Conservation (phyloP, 2,329 filamentous ascomycete species). For the Curvularia sp. region DNA sequence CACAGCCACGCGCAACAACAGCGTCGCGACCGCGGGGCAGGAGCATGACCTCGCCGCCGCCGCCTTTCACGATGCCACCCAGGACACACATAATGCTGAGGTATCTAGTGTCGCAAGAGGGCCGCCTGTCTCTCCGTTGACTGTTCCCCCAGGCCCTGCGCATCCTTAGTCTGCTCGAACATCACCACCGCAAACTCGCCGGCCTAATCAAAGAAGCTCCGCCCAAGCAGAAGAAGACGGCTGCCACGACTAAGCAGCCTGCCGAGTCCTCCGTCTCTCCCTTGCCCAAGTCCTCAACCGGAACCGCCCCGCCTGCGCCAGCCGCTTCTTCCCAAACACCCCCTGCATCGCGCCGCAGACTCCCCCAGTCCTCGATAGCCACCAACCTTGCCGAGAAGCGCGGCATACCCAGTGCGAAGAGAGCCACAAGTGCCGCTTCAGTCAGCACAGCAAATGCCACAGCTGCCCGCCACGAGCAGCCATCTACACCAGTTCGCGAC, state of each 20-base stretch:
- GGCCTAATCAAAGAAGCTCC: conserved; percentile 76
- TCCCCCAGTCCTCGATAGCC: conserved; percentile 79
- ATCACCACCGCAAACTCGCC: conserved; percentile 85
- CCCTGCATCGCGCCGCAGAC: conserved; percentile 54
- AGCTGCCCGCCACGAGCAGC: conserved; percentile 57
- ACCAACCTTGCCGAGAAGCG: conserved; percentile 86
- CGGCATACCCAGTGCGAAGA: conserved; percentile 68
- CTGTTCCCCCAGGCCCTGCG: conserved; percentile 69
- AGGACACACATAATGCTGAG: conserved; percentile 69
- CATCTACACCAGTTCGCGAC: conserved; percentile 43
- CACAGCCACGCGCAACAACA: conserved; percentile 69
- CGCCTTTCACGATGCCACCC: conserved; percentile 85
- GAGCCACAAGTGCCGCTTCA: conserved; percentile 73
- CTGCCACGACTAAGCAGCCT: conserved; percentile 15
- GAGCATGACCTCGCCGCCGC: conserved; percentile 88
- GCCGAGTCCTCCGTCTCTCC: conserved; percentile 25
- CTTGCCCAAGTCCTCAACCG: conserved; percentile 28
- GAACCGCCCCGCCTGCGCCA: conserved; percentile 45
- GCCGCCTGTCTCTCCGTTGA: not conserved
- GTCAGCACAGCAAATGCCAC: conserved; percentile 76
- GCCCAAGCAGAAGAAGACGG: conserved; percentile 39
- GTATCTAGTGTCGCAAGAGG: conserved; percentile 43
- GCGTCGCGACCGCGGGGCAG: conserved; percentile 82
- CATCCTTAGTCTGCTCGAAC: conserved; percentile 82
- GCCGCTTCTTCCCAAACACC: conserved; percentile 37